These are phyloP conservation scores for Candida orba DNA, from an alignment of 805 yeast genomes.

Conservation along the genomic window DNA sequence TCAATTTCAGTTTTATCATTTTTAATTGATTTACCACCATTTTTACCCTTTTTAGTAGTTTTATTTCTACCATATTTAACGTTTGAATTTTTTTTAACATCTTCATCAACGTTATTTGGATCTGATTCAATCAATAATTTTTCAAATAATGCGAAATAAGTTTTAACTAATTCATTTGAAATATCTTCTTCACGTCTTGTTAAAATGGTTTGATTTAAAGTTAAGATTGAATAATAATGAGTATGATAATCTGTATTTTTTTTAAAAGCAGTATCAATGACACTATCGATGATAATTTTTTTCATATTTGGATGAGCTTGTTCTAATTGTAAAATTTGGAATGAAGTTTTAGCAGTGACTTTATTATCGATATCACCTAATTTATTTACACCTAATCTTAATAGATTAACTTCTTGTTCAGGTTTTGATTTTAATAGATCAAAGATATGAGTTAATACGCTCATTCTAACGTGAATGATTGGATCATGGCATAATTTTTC, in stretches of 20 bases:
- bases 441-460: conserved; percentile 66
- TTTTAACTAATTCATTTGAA: conserved; percentile 76
- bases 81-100: conserved; percentile 27
- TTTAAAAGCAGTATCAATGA: conserved; percentile 73
- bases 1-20: conserved; percentile 57
- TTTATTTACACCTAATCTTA: conserved; percentile 86
- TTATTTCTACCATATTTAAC: conserved; percentile 63
- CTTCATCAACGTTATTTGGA: conserved; percentile 33
- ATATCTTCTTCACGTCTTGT: conserved; percentile 69
- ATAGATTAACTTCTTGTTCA: conserved; percentile 90
- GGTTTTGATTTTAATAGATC: conserved; percentile 81
- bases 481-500: conserved; percentile 88
- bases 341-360: conserved; percentile 85
- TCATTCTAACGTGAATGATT: conserved; percentile 78
- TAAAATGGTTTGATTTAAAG: conserved; percentile 88
- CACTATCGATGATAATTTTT: conserved; percentile 65
- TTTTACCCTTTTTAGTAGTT: conserved; percentile 72
- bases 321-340: conserved; percentile 67
- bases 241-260: conserved; percentile 78
- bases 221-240: conserved; percentile 78
- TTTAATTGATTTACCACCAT: conserved; percentile 80
- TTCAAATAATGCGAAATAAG: conserved; percentile 83
- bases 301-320: conserved; percentile 97
- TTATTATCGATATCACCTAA: conserved; percentile 89
- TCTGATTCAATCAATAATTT: conserved; percentile 70